A percentile compares a stretch with the other conserved stretches of the same genome.
These are phyloP conservation scores for Agroathelia rolfsii DNA, from an alignment of 1,284 basidiomycete genomes.

Conservation along the genomic window DNA sequence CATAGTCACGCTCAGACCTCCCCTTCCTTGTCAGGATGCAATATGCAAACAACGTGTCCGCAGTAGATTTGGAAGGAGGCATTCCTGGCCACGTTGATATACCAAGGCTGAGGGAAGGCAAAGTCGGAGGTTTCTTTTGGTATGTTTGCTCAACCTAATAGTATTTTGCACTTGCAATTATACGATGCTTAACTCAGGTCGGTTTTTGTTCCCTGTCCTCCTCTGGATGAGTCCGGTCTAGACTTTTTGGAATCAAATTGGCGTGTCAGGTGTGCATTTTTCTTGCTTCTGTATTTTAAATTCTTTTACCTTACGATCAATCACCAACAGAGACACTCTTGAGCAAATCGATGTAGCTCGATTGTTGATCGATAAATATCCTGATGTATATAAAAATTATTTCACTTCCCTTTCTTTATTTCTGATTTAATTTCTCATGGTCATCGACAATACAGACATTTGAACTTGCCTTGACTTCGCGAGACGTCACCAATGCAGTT, in stretches of 20 bases:
- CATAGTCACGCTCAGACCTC: conserved; percentile 48
- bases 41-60: conserved; percentile 68
- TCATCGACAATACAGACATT: conserved; percentile 45
- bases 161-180: too few species aligned
- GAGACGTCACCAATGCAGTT: conserved; percentile 58
- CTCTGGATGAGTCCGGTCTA: conserved; percentile 35
- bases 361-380: conserved; percentile 69
- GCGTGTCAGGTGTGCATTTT: conserved; percentile 53
- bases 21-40: conserved; percentile 49
- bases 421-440: neutral
- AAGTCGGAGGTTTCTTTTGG: conserved; percentile 89
- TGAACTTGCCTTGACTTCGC: conserved; percentile 45
- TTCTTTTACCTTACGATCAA: neutral
- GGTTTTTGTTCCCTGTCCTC: conserved; percentile 52
- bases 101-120: conserved; percentile 66
- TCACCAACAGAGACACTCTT: conserved; percentile 64
- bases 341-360: conserved; percentile 87
- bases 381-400: conserved; percentile 49
- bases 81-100: conserved; percentile 78
- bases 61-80: conserved; percentile 50
- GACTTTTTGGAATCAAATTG: conserved; percentile 73
- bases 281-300: conserved; percentile 1
- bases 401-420: conserved; percentile 1
- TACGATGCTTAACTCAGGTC: conserved; percentile 38
- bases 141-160: conserved; percentile 29